These are phyloP conservation scores for Anthoceros angustus DNA, from an alignment of 225 moss, liverwort and hornwort species.

Conservation along the genomic window DNA sequence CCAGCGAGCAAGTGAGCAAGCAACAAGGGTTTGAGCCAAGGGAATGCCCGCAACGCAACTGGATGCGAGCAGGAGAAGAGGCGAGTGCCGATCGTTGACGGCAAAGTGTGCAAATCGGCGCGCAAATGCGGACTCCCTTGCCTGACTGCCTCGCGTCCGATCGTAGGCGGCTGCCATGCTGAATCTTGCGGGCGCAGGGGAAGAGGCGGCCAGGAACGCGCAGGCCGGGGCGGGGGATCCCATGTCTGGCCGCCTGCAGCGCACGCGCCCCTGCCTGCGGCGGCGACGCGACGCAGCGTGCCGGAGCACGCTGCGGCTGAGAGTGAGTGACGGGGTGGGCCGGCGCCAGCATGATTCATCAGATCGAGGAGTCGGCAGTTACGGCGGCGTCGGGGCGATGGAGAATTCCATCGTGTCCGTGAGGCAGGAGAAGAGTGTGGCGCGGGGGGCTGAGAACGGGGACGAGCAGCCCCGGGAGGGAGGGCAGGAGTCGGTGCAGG, in stretches of 20 bases:
- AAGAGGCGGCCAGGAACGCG: no score
- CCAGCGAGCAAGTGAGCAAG: no score
- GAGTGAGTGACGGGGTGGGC: neutral
- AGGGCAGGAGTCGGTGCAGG: conserved; percentile 91
- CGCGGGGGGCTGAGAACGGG: conserved; percentile 75
- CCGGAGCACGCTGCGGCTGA: neutral
- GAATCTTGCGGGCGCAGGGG: neutral
- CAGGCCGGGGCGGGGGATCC: neutral
- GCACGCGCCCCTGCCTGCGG: neutral
- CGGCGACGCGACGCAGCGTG: neutral
- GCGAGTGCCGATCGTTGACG: no score
- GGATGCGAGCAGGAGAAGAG: no score
- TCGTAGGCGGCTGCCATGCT: neutral
- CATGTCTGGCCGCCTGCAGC: neutral
- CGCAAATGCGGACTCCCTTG: neutral
- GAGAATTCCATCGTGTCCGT: conserved; percentile 77
- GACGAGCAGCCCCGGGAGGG: conserved; percentile 93
- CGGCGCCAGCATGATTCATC: conserved; percentile 34
- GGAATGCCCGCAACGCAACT: no score
- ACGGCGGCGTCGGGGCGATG: conserved; percentile 45
- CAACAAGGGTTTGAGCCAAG: no score
- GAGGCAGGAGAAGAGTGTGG: conserved; percentile 61
- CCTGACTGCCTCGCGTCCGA: neutral
- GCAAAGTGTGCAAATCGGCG: neutral
- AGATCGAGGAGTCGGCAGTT: conserved; percentile 47